Evolutionary conservation across 495 filamentous ascomycete genomes (phyloP), one percentile per base, ranked within the genome.

Genomic region (Usnea hakonensis): DNA sequence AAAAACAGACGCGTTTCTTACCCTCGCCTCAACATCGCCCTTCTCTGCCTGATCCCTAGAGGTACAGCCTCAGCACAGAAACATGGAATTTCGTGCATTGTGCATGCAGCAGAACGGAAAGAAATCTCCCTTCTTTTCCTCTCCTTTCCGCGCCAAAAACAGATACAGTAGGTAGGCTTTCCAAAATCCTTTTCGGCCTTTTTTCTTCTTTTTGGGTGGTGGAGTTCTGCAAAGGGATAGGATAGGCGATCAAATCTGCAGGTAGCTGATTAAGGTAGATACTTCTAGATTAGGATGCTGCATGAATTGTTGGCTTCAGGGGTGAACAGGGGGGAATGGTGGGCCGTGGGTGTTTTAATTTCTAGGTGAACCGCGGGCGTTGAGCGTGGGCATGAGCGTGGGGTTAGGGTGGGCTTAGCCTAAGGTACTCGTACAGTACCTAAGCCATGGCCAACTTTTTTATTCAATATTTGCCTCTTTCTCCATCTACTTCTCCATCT

Each of bases 361-460:
- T 44, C n/a, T n/a, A n/a, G n/a, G n/a, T n/a, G n/a, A n/a, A n/a
- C n/a, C n/a, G n/a, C n/a, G n/a, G n/a, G n/a, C n/a, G n/a, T 48
- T 26, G 43, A 26, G 23, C 5, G 13, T 50, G 46, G 46, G 46
- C 23, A 26, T 50, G 46, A 5, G 46, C 28, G 48, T 32, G 28
- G 48, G 48, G 48, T 28, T n/a, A n/a, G n/a, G n/a, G n/a, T n/a
- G n/a, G n/a, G n/a, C n/a, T n/a, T n/a, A n/a, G n/a, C n/a, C n/a
- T n/a, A n/a, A n/a, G n/a, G n/a, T n/a, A n/a, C n/a, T n/a, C n/a
- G n/a, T n/a, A n/a, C n/a, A n/a, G n/a, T n/a, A n/a, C n/a, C n/a
- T n/a, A n/a, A 28, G 28, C 48, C 48, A 28, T 52, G 30, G 48
- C 48, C 48, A 52, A 52, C 48, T 52, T 52, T 52, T 52, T 17